These are phyloP conservation scores for Mycena alexandri DNA, from an alignment of 768 basidiomycete genomes.

Conservation along the genomic window DNA sequence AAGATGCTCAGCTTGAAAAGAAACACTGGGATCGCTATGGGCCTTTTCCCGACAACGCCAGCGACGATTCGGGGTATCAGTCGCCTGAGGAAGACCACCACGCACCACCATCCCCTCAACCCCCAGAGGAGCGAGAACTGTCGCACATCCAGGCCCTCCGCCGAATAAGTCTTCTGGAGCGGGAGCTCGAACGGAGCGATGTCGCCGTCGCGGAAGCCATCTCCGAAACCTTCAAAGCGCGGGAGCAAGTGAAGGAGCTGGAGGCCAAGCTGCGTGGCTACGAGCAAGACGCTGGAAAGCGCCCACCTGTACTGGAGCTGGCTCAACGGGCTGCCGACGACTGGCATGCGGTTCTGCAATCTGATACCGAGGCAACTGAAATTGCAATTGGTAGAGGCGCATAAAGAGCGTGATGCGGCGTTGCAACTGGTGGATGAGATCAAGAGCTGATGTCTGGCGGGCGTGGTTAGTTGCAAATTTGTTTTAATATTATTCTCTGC, in stretches of 20 bases:
- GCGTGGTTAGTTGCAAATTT: constrained; percentile 7
- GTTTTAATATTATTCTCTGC: not conserved
- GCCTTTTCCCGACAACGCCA: constrained; percentile 11
- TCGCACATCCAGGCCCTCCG: constrained; percentile 28
- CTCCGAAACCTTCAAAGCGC: constrained; percentile 37
- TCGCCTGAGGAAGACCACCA: constrained; percentile 29
- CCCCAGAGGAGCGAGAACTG: constrained; percentile 30
- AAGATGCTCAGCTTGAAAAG: constrained; percentile 29
- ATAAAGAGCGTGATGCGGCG: constrained; percentile 36
- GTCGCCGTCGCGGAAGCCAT: constrained; percentile 38
- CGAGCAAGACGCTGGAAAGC: constrained; percentile 12
- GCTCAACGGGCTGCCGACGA: constrained; percentile 30
- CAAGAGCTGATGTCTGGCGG: constrained; percentile 22
- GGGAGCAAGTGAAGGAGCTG: constrained; percentile 36
- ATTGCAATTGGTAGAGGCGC: constrained; percentile 30
- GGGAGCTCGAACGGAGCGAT: constrained; percentile 40
- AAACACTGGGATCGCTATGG: constrained; percentile 16
- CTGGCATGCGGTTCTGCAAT: constrained; percentile 35
- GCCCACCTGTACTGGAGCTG: constrained; percentile 27
- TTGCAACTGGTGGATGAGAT: constrained; percentile 36
- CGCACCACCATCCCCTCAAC: constrained; percentile 24
- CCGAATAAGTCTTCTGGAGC: constrained; percentile 37
- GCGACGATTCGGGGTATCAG: constrained; percentile 32
- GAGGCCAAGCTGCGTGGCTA: constrained; percentile 26
- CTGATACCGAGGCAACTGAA: constrained; percentile 35